Conservation (phyloP, 805 yeast species). For the Metschnikowia colocasiae region DNA sequence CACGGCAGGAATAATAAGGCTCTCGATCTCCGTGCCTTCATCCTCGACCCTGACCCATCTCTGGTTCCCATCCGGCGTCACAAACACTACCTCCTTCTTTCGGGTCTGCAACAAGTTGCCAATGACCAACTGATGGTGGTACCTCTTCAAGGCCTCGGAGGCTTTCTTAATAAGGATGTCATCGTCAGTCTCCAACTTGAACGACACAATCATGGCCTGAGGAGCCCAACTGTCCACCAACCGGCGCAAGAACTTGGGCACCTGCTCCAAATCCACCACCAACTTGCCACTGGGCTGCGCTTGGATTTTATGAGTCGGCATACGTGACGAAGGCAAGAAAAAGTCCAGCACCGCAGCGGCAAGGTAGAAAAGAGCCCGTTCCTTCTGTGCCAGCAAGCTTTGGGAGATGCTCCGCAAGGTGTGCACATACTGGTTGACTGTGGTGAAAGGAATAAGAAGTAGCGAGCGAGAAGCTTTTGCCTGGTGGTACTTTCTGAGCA, state of each 20-base stretch:
- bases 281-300: conserved; percentile 75
- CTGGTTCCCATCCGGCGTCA: conserved; percentile 44
- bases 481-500: conserved; percentile 50
- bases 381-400: conserved; percentile 51
- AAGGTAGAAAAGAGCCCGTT: conserved; percentile 69
- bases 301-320: conserved; percentile 95
- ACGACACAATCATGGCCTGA: conserved; percentile 87
- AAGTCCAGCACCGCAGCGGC: conserved; percentile 99
- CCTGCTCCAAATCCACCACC: conserved; percentile 86
- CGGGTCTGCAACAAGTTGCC: conserved; percentile 90
- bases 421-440: conserved; percentile 90
- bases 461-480: conserved; percentile 51
- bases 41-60: conserved; percentile 46
- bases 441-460: conserved; percentile 84
- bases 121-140: conserved; percentile 90
- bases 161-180: conserved; percentile 71
- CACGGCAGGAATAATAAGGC: conserved; percentile 75
- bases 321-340: conserved; percentile 77
- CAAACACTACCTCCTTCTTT: conserved; percentile 84
- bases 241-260: conserved; percentile 86
- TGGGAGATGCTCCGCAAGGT: conserved; percentile 68
- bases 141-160: conserved; percentile 71
- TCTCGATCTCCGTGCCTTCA: conserved; percentile 63
- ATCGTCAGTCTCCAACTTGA: conserved; percentile 88
- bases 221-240: conserved; percentile 95